Percentiles rank a stretch among this genome's conserved stretches.
Evolutionary conservation across 805 yeast genomes (phyloP).

Genomic region (Metschnikowia kofuensis): DNA sequence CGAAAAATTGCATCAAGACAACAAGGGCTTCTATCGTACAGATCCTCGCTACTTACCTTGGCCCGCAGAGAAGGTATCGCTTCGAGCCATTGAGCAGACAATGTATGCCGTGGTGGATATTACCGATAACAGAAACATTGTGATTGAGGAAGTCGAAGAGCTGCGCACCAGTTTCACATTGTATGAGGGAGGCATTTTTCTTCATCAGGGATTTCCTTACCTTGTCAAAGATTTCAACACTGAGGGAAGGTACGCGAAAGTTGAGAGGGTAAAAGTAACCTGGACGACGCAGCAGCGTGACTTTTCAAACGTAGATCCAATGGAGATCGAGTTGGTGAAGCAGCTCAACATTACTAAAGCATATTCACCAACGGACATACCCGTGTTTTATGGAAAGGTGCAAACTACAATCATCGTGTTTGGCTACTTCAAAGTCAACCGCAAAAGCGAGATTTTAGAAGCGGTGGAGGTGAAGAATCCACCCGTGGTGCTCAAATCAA

Average conservation of each 20-base stretch:
- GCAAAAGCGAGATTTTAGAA: constrained; percentile 76
- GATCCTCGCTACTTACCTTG: constrained; percentile 64
- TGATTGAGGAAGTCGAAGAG: constrained; percentile 87
- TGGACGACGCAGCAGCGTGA: constrained; percentile 94
- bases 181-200: constrained; percentile 87
- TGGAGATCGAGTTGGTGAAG: constrained; percentile 61
- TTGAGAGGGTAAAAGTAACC: constrained; percentile 84
- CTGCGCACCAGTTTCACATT: constrained; percentile 86
- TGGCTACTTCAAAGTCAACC: constrained; percentile 88
- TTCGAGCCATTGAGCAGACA: constrained; percentile 81
- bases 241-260: constrained; percentile 78
- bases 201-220: constrained; percentile 92
- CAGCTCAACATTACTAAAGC: constrained; percentile 46
- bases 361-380: constrained; percentile 37
- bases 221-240: constrained; percentile 80
- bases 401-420: constrained; percentile 74
- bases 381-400: constrained; percentile 74
- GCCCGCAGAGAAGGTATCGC: constrained; percentile 73
- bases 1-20: constrained; percentile 35
- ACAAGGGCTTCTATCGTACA: constrained; percentile 29
- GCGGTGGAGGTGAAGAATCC: constrained; percentile 92
- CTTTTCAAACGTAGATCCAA: constrained; percentile 89
- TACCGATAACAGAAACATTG: constrained; percentile 69
- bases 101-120: constrained; percentile 87
- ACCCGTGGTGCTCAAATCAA: constrained; percentile 63